phyloP scores from a whole-genome alignment of 768 basidiomycete species.

The Phaeolepiota aurea region DNA sequence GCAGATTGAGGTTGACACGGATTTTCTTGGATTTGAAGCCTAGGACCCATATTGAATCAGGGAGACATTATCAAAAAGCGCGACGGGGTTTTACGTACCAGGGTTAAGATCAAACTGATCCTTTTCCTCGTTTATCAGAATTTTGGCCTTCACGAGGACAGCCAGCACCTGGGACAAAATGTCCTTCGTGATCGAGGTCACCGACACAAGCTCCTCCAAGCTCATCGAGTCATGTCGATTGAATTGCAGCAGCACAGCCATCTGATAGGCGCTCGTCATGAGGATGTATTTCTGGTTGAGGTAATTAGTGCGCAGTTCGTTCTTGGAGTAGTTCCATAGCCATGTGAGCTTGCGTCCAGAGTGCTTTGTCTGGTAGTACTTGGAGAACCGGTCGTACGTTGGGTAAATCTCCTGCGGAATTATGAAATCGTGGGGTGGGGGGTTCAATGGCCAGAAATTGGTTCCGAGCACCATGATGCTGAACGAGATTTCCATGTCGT shows the following conservation, averaged over 20 bases:
- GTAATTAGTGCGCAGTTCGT: conserved; percentile 93
- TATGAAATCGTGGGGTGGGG: conserved; percentile 80
- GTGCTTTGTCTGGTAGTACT: conserved; percentile 93
- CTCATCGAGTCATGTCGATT: conserved; percentile 88
- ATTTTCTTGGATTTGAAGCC: conserved; percentile 94
- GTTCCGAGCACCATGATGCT: conserved; percentile 92
- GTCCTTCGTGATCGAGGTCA: conserved; percentile 77
- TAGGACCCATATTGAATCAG: conserved; percentile 22
- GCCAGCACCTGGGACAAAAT: conserved; percentile 64
- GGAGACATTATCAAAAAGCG: not conserved
- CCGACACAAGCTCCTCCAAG: conserved; percentile 67
- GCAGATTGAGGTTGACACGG: conserved; percentile 82
- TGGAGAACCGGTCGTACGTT: conserved; percentile 87
- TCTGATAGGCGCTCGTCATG: conserved; percentile 95
- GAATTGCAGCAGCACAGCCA: conserved; percentile 93
- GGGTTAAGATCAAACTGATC: conserved; percentile 93
- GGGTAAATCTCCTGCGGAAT: conserved; percentile 83
- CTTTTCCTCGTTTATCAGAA: conserved; percentile 80
- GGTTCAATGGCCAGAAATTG: conserved; percentile 92
- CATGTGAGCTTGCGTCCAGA: conserved; percentile 94
- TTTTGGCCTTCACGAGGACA: conserved; percentile 80
- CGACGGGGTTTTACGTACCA: conserved; percentile 20
- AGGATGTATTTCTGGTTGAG: conserved; percentile 93
- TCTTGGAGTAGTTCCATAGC: conserved; percentile 98
- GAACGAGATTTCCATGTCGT: conserved; percentile 88